A percentile compares a stretch with the other conserved stretches of the same genome.
phyloP scores from a whole-genome alignment of 2,329 filamentous ascomycete species.

The Colletotrichum melonis region DNA sequence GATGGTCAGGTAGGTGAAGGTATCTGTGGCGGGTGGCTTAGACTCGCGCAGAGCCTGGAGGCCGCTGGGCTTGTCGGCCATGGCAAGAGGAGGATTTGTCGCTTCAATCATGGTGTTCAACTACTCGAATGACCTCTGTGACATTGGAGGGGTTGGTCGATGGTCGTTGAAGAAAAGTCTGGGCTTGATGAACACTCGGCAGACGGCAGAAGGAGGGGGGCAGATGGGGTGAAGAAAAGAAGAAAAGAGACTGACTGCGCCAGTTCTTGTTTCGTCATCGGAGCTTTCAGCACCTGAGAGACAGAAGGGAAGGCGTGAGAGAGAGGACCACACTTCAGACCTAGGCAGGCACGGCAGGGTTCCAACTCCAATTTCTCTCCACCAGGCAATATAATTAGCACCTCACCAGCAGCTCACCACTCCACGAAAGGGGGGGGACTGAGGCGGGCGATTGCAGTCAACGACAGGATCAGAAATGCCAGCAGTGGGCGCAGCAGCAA shows the following conservation, averaged over 20 bases:
- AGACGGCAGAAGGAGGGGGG: background rate
- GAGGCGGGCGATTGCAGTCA: constrained; percentile 9
- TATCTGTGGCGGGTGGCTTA: constrained; percentile 67
- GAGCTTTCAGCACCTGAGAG: constrained; percentile 1
- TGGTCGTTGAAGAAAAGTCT: background rate
- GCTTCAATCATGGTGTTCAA: constrained; percentile 32
- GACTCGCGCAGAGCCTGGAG: constrained; percentile 60
- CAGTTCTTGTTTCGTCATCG: constrained; percentile 31
- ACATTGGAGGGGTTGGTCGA: background rate
- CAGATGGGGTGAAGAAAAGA: constrained; percentile 12
- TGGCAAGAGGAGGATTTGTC: constrained; percentile 22
- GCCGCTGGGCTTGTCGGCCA: constrained; percentile 49
- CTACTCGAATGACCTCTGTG: constrained; percentile 2
- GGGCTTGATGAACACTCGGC: background rate
- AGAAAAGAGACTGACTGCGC: constrained; percentile 27
- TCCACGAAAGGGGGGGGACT: background rate
- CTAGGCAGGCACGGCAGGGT: constrained; percentile 6
- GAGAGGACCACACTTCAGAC: background rate
- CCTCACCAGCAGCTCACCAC: constrained; percentile 13
- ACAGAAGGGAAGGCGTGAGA: background rate
- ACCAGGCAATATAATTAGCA: constrained; percentile 30
- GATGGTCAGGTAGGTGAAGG: constrained; percentile 82
- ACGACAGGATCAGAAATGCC: constrained; percentile 25
- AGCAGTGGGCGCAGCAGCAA: constrained; percentile 32
- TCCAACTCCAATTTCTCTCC: constrained; percentile 28